These are phyloP conservation scores for Ceratocystis eucalypticola DNA, from an alignment of 2,329 filamentous ascomycete species.

Conservation along the genomic window DNA sequence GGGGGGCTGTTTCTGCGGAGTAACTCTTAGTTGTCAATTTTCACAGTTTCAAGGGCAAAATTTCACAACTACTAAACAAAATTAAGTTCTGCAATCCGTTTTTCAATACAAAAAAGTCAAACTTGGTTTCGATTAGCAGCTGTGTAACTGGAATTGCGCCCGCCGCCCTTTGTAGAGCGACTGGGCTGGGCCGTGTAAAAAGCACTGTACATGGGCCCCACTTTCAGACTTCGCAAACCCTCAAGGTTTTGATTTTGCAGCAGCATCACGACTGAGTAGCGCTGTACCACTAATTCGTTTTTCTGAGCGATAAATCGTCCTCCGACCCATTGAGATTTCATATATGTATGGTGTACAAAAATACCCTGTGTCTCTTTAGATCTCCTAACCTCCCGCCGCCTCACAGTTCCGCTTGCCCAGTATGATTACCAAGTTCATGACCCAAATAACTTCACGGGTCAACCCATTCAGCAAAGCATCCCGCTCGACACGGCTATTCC, in stretches of 20 bases:
- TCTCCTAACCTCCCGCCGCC: neutral
- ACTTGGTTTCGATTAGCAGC: neutral
- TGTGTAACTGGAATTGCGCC: neutral
- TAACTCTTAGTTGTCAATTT: too few relatives aligned
- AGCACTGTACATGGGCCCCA: neutral
- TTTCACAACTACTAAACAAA: too few relatives aligned
- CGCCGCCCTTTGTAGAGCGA: neutral
- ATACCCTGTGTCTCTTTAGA: neutral
- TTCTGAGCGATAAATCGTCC: neutral
- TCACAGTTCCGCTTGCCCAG: constrained; percentile 23
- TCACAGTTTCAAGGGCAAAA: too few relatives aligned
- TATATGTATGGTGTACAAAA: too few relatives aligned
- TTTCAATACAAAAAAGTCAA: too few relatives aligned
- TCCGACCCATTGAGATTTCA: neutral
- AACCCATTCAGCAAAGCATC: constrained; percentile 75
- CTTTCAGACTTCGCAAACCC: neutral
- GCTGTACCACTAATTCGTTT: neutral
- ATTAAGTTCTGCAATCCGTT: too few relatives aligned
- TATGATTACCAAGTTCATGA: constrained; percentile 81
- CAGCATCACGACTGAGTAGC: neutral
- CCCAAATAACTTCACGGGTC: constrained; percentile 73
- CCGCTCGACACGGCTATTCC: constrained; percentile 76
- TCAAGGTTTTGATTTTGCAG: neutral
- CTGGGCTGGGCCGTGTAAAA: neutral
- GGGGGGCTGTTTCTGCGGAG: too few relatives aligned